phyloP scores from a whole-genome alignment of 768 basidiomycete genomes.

The Sistotremastrum suecicum region DNA sequence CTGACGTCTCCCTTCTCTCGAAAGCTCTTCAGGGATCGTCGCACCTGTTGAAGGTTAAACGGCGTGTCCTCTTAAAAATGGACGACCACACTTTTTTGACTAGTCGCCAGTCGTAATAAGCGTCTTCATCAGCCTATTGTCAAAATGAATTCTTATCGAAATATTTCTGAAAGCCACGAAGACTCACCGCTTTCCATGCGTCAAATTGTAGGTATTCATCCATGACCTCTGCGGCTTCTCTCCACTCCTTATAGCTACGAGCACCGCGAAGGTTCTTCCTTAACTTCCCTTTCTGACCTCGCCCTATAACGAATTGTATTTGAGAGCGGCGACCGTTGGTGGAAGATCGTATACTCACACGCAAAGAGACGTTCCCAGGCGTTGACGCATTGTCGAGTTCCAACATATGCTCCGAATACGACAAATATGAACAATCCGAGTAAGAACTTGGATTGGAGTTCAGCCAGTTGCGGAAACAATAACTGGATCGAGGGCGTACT shows the following conservation, averaged over 20 bases:
- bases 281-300: constrained; percentile 69
- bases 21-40: constrained; percentile 53
- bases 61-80: background rate
- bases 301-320: constrained; percentile 34
- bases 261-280: constrained; percentile 65
- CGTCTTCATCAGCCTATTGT: constrained; percentile 51
- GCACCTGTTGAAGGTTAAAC: constrained; percentile 32
- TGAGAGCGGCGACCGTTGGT: background rate
- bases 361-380: constrained; percentile 87
- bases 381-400: constrained; percentile 87
- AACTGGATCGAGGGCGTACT: constrained; percentile 25
- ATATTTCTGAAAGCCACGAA: background rate
- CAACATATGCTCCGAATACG: constrained; percentile 78
- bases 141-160: background rate
- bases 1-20: constrained; percentile 70
- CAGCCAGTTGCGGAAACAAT: background rate
- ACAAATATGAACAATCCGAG: constrained; percentile 72
- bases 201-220: constrained; percentile 78
- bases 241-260: constrained; percentile 82
- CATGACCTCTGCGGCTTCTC: constrained; percentile 56
- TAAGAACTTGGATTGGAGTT: constrained; percentile 37
- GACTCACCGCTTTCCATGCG: constrained; percentile 63
- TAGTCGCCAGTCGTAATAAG: constrained; percentile 85
- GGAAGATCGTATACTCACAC: constrained; percentile 33
- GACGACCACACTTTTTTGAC: constrained; percentile 45